phyloP scores from a whole-genome alignment of 2,329 filamentous ascomycete species.

The Ophiostoma tasmaniense region DNA sequence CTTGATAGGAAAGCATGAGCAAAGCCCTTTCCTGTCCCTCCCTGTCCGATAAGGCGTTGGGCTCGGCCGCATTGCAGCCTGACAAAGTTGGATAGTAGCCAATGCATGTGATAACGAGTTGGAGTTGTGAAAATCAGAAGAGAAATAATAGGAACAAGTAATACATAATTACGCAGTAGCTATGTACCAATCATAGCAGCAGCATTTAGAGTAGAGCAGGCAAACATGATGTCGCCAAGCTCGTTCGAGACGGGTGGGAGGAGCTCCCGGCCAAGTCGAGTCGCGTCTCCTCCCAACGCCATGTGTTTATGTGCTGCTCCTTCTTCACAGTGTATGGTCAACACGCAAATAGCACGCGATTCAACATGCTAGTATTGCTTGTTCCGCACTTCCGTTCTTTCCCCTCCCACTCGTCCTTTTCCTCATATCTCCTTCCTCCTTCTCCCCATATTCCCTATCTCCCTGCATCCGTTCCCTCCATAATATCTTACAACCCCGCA shows the following conservation, averaged over 20 bases:
- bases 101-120: not conserved
- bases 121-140: not conserved
- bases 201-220: not conserved
- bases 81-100: not conserved
- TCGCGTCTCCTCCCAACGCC: not conserved
- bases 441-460: not conserved
- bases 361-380: not conserved
- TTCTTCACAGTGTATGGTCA: not conserved
- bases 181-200: not conserved
- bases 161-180: not conserved
- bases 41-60: not conserved
- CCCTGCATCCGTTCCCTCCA: not conserved
- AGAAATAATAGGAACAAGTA: not conserved
- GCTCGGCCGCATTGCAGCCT: not conserved
- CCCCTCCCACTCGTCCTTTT: not conserved
- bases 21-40: not conserved
- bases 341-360: not conserved
- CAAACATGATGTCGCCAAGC: not conserved
- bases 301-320: not conserved
- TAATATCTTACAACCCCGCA: not conserved
- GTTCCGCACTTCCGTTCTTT: not conserved
- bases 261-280: not conserved
- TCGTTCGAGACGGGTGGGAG: not conserved
- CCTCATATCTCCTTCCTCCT: not conserved
- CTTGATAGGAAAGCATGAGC: not conserved